A percentile compares a stretch with the other conserved stretches of the same genome.
phyloP scores from a whole-genome alignment of 139 green algal species.

The Nannochloris sp. region DNA sequence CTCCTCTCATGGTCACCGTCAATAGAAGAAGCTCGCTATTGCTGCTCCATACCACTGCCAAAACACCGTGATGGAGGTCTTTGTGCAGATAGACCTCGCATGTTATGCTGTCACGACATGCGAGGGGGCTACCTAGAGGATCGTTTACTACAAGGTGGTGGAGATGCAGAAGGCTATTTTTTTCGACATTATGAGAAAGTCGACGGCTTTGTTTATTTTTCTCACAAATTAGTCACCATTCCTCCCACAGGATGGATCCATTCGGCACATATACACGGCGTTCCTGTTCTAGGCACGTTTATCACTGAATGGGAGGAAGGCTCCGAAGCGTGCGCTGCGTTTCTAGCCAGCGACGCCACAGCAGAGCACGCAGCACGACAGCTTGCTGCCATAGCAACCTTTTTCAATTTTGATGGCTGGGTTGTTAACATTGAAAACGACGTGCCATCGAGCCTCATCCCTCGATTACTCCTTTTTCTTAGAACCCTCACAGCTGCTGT shows the following conservation, averaged over 20 bases:
- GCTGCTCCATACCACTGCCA: background rate
- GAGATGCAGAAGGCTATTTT: slow-evolving; percentile 14
- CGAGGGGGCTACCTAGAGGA: slow-evolving; percentile 63
- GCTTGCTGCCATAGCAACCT: slow-evolving; percentile 47
- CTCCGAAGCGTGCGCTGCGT: slow-evolving; percentile 25
- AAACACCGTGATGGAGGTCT: background rate
- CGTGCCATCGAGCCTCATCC: slow-evolving; percentile 29
- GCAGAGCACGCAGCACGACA: slow-evolving; percentile 33
- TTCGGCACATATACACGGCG: slow-evolving; percentile 62
- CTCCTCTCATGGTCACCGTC: background rate
- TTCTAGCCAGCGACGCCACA: slow-evolving; percentile 34
- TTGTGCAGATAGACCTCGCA: slow-evolving; percentile 26
- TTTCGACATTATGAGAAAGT: slow-evolving; percentile 58
- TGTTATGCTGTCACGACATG: slow-evolving; percentile 86
- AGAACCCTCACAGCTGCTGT: slow-evolving; percentile 10
- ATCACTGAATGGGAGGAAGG: slow-evolving; percentile 72
- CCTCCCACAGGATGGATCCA: slow-evolving; percentile 65
- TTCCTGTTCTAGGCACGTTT: slow-evolving; percentile 62
- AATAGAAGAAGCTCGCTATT: background rate
- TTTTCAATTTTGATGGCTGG: slow-evolving; percentile 81
- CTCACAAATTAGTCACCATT: slow-evolving; percentile 51
- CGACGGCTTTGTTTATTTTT: slow-evolving; percentile 81
- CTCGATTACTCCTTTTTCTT: slow-evolving; percentile 62
- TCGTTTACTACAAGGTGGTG: slow-evolving; percentile 10
- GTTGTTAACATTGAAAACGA: slow-evolving; percentile 84